These are phyloP conservation scores for Sarocladiaceae sp. DNA, from an alignment of 2,329 filamentous ascomycete genomes.

Conservation along the genomic window DNA sequence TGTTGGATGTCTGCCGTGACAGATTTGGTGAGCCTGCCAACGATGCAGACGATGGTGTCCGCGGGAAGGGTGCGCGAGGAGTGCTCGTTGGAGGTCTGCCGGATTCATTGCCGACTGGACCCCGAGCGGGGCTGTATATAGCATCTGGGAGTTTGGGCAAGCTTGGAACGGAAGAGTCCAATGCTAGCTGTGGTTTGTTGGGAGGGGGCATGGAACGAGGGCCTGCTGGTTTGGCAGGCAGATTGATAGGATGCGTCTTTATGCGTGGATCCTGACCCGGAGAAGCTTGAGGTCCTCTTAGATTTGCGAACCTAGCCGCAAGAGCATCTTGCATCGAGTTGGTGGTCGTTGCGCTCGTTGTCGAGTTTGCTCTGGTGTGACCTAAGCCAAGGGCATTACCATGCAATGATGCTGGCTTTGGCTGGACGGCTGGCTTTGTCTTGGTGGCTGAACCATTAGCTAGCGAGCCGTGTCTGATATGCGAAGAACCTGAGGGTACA, in stretches of 20 bases:
- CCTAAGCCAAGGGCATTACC: conserved; percentile 45
- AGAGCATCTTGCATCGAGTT: conserved; percentile 40
- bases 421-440: conserved; percentile 46
- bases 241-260: conserved; percentile 38
- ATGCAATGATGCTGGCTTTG: conserved; percentile 62
- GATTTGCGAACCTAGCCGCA: conserved; percentile 49
- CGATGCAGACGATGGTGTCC: conserved; percentile 48
- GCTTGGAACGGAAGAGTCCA: conserved; percentile 46
- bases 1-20: conserved; percentile 20
- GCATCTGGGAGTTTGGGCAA: conserved; percentile 68
- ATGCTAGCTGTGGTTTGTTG: conserved; percentile 36
- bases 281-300: conserved; percentile 37
- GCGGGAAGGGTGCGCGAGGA: conserved; percentile 55
- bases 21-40: conserved; percentile 21
- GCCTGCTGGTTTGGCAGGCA: conserved; percentile 31
- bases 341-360: conserved; percentile 21
- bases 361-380: conserved; percentile 19
- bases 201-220: conserved; percentile 47
- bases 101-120: conserved; percentile 59
- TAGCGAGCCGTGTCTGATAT: conserved; percentile 7
- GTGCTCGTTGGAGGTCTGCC: conserved; percentile 60
- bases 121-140: conserved; percentile 72
- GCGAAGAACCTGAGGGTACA: conserved; percentile 10
- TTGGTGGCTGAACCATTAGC: conserved; percentile 21
- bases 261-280: conserved; percentile 47